A percentile compares a stretch with the other conserved stretches of the same genome.
Conservation (phyloP, 1,139 yeast genomes). For the Lizanozyma gosingica region DNA sequence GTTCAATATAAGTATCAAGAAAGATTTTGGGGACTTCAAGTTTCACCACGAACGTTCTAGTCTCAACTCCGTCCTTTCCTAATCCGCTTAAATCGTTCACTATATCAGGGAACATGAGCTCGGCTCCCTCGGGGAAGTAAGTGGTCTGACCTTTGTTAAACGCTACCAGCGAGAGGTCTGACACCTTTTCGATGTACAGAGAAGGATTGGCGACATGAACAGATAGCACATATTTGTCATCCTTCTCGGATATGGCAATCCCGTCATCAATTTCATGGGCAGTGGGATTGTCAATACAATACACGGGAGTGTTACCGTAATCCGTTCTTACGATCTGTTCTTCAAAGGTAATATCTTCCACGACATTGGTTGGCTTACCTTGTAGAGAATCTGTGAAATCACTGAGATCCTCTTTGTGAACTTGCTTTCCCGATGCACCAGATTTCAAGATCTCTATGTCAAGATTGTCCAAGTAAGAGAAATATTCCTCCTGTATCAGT, state of each 20-base stretch:
- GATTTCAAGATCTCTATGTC: slow-evolving; percentile 1
- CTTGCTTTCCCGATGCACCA: not conserved
- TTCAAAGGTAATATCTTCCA: slow-evolving; percentile 9
- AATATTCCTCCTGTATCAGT: slow-evolving; percentile 35
- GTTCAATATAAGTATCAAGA: slow-evolving; percentile 15
- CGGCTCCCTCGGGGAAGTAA: slow-evolving; percentile 60
- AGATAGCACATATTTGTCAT: slow-evolving; percentile 35
- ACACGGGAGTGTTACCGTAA: slow-evolving; percentile 44
- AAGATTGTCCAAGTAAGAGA: slow-evolving; percentile 18
- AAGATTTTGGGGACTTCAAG: slow-evolving; percentile 19
- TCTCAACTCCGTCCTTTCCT: slow-evolving; percentile 34
- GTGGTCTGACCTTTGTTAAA: slow-evolving; percentile 56
- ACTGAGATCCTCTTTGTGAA: not conserved
- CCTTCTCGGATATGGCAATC: slow-evolving; percentile 44
- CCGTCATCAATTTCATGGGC: slow-evolving; percentile 97
- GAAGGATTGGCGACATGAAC: slow-evolving; percentile 89
- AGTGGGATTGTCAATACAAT: slow-evolving; percentile 72
- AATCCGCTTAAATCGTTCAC: slow-evolving; percentile 50
- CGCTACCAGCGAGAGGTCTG: slow-evolving; percentile 50
- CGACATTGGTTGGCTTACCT: slow-evolving; percentile 22
- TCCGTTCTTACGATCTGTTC: slow-evolving; percentile 16
- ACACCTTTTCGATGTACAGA: slow-evolving; percentile 43
- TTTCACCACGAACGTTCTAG: slow-evolving; percentile 32
- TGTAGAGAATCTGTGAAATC: slow-evolving; percentile 3
- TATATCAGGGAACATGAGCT: slow-evolving; percentile 61